Evolutionary conservation across 331 rosid species (phyloP), one percentile per base, ranked within the genome.

Genomic region (Acacia concinna): DNA sequence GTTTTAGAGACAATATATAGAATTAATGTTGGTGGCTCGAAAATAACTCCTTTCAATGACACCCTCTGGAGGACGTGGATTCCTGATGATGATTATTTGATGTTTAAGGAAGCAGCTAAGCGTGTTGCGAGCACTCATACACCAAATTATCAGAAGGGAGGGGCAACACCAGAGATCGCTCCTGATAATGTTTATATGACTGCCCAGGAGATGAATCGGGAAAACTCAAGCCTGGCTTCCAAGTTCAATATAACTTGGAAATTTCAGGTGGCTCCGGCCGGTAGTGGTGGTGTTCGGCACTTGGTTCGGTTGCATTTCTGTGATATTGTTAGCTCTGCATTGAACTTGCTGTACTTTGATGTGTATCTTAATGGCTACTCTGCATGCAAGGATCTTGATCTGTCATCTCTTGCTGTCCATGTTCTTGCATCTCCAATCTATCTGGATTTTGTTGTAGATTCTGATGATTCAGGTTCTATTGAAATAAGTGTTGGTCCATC

Each of bases 41-140:
- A 83, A 78, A 59, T 96, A 82, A 96, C 97, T n/a, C 98, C 99
- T 74, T 90, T 91, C 30, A 96, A 96, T 79, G 99, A 96, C 69
- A 96, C 93, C 70, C 84, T 93, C 76, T 93, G 98, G 99, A 92
- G 99, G 85, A 89, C 91, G 72, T 96, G 99, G 99, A 71, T 85
- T 65, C 99, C 98, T 78, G 99, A 96, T 83, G 92, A 86, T 52
- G 89, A 84, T 63, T 96, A 79, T 81, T 84, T 96, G 65, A 90
- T 77, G 6, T 76, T 96, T 28, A 85, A 90, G 87, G 86, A 81
- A 14, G 90, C 97, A 2, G 97, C 99, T 5, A 90, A 88, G 85
- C 83, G 79, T 74, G 97, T 83, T 12, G 66, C 60, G 27, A 89
- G 89, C 43, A 81, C 84, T 73, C 86, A 90, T 68, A 41, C 79